These are phyloP conservation scores for Wickerhamiella brachini DNA, from an alignment of 805 yeast genomes.

Conservation along the genomic window DNA sequence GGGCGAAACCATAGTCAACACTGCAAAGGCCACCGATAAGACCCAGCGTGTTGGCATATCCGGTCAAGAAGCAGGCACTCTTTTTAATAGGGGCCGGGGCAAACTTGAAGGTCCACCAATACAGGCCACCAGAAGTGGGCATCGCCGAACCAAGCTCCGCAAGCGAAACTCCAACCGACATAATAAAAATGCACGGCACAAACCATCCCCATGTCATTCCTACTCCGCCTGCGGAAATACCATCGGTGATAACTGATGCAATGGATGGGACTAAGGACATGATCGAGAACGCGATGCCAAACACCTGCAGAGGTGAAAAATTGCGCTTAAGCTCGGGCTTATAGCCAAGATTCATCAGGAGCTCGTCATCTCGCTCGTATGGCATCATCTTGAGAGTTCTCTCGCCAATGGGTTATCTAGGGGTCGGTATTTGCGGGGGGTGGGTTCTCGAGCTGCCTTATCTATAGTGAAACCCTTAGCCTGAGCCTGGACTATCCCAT, in stretches of 20 bases:
- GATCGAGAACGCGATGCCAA: constrained; percentile 58
- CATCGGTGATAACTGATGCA: constrained; percentile 39
- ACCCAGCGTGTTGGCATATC: constrained; percentile 55
- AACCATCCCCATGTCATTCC: constrained; percentile 68
- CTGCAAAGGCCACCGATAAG: constrained; percentile 53
- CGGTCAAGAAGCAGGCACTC: constrained; percentile 48
- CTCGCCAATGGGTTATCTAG: no score
- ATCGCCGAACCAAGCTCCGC: constrained; percentile 53
- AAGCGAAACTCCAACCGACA: constrained; percentile 48
- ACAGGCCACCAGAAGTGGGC: constrained; percentile 67
- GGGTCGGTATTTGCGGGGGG: neutral
- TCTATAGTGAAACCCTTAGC: neutral
- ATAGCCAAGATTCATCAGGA: constrained; percentile 44
- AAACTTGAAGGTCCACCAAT: constrained; percentile 53
- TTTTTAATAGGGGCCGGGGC: constrained; percentile 42
- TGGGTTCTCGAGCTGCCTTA: neutral
- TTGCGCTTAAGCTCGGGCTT: constrained; percentile 51
- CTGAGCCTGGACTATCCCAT: neutral
- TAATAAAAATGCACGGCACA: constrained; percentile 39
- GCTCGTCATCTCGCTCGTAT: constrained; percentile 20
- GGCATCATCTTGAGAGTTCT: neutral
- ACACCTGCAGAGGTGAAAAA: constrained; percentile 48
- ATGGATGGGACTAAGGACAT: constrained; percentile 56
- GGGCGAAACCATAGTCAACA: constrained; percentile 48
- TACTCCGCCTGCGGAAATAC: constrained; percentile 49